Evolutionary conservation across 495 filamentous ascomycete species (phyloP).

Genomic region (Hyaloscypha variabilis): DNA sequence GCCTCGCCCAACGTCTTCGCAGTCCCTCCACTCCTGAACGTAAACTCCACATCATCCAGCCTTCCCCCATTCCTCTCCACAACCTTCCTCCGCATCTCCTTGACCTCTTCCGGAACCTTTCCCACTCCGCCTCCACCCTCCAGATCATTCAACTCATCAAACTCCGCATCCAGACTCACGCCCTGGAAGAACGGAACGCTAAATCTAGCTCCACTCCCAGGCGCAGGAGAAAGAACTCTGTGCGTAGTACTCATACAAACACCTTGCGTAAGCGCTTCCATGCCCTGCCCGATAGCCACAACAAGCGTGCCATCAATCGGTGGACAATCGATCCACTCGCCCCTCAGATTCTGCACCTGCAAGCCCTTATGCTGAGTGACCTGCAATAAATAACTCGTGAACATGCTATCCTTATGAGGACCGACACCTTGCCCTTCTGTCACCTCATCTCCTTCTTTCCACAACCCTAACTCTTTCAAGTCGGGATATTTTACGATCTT

Average conservation of each 20-base stretch:
- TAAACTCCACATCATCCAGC: conserved; percentile 78
- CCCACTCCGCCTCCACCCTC: conserved; percentile 62
- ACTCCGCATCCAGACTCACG: conserved; percentile 78
- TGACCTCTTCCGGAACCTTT: conserved; percentile 67
- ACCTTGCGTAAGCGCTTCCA: conserved; percentile 88
- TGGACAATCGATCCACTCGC: conserved; percentile 79
- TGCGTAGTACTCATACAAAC: conserved; percentile 89
- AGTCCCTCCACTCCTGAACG: conserved; percentile 62
- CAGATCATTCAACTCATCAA: conserved; percentile 75
- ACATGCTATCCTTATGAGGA: conserved; percentile 92
- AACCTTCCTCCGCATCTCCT: conserved; percentile 54
- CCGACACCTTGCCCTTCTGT: conserved; percentile 73
- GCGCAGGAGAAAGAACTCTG: conserved; percentile 68
- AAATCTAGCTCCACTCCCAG: conserved; percentile 73
- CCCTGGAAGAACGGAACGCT: conserved; percentile 94
- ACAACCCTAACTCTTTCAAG: conserved; percentile 48
- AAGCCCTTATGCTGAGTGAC: conserved; percentile 77
- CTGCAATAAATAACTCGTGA: conserved; percentile 86
- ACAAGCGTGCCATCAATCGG: conserved; percentile 69
- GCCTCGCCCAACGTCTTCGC: conserved; percentile 78
- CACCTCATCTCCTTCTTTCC: conserved; percentile 40
- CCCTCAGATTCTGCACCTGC: conserved; percentile 85
- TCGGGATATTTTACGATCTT: conserved; percentile 93
- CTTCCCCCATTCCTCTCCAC: conserved; percentile 49
- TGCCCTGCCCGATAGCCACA: conserved; percentile 89